These are phyloP conservation scores for Phycomyces nitens DNA, from an alignment of 192 early-diverging fungal species.

Conservation along the genomic window DNA sequence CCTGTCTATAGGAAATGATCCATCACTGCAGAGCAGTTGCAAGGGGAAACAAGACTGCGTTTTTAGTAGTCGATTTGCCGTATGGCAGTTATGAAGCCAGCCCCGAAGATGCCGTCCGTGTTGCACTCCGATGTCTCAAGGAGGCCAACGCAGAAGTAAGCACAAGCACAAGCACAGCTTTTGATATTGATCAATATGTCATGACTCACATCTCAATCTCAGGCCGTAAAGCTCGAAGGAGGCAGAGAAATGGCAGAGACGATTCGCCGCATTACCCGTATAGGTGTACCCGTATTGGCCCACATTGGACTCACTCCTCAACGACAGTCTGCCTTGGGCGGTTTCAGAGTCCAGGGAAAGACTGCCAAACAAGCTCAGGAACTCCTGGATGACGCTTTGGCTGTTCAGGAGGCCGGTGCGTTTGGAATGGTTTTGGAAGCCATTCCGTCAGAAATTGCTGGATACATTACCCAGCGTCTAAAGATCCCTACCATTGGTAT, in stretches of 20 bases:
- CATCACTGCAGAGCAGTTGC: constrained; percentile 91
- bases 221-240: constrained; percentile 93
- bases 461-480: constrained; percentile 75
- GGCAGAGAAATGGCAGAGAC: constrained; percentile 82
- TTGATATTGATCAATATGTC: too few relatives aligned
- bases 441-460: constrained; percentile 85
- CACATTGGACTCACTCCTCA: constrained; percentile 97
- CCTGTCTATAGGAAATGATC: constrained; percentile 97
- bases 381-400: constrained; percentile 83
- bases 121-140: constrained; percentile 77
- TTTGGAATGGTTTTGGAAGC: constrained; percentile 91
- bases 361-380: constrained; percentile 69
- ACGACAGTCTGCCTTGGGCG: constrained; percentile 79
- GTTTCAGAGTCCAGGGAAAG: constrained; percentile 91
- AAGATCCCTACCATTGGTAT: constrained; percentile 95
- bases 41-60: constrained; percentile 71
- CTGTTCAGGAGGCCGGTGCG: constrained; percentile 87
- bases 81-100: constrained; percentile 88
- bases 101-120: constrained; percentile 70
- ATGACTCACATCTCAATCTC: too few relatives aligned
- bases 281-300: constrained; percentile 92
- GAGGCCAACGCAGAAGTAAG: constrained; percentile 82
- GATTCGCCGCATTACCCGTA: constrained; percentile 69
- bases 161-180: too few relatives aligned
- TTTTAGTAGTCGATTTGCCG: constrained; percentile 88